These are phyloP conservation scores for Botrytis byssoidea DNA, from an alignment of 2,329 filamentous ascomycete species.

Conservation along the genomic window DNA sequence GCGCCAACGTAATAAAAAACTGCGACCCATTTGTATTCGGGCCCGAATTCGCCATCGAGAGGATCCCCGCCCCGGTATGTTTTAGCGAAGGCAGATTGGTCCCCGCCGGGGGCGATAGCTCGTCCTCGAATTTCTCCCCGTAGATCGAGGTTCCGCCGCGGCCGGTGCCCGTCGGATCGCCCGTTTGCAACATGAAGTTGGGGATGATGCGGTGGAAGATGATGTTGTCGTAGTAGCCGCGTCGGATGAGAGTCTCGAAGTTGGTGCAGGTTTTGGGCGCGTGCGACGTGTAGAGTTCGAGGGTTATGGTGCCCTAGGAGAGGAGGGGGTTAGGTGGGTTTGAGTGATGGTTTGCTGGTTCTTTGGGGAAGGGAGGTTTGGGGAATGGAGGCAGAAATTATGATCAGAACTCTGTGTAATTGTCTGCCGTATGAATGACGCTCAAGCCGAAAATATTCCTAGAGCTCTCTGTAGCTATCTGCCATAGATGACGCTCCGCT, in stretches of 20 bases:
- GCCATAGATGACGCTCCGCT: background rate
- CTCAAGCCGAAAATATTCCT: too few relatives aligned
- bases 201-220: conserved; percentile 94
- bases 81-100: conserved; percentile 58
- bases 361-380: background rate
- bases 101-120: conserved; percentile 62
- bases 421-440: background rate
- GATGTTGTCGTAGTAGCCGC: conserved; percentile 84
- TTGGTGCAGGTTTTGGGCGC: conserved; percentile 85
- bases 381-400: background rate
- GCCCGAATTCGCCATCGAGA: conserved; percentile 95
- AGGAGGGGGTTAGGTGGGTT: background rate
- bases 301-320: conserved; percentile 69
- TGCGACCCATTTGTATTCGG: conserved; percentile 92
- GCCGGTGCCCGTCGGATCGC: conserved; percentile 91
- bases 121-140: conserved; percentile 91
- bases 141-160: conserved; percentile 87
- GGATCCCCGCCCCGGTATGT: conserved; percentile 88
- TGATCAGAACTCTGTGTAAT: background rate
- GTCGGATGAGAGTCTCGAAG: conserved; percentile 74
- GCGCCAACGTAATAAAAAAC: conserved; percentile 93
- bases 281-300: conserved; percentile 89
- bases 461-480: background rate
- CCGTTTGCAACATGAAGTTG: conserved; percentile 94
- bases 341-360: background rate